Evolutionary conservation across 2,329 filamentous ascomycete species (phyloP), one percentile per base, ranked within the genome.

Genomic region (Zopfia rhizophila): DNA sequence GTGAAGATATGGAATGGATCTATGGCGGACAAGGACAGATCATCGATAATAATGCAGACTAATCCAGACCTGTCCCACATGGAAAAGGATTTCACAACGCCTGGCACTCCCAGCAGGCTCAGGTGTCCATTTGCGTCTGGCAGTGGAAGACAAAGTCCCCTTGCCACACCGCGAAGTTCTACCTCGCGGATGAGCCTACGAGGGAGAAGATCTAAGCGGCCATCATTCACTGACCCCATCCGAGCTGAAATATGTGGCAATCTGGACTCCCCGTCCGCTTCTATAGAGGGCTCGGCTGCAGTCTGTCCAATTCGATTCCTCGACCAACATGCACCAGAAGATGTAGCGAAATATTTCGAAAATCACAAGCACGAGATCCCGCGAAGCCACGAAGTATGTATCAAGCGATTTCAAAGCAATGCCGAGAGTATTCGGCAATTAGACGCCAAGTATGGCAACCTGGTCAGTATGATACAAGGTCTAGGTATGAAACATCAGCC

Each of bases 361-460:
- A 91, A 87, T 39, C 92, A 97, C 76, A 97, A 97, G 71, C 92
- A 97, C 72, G 89, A 96, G 70, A 83, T 97, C 41, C 93, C 93
- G 7, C 85, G 93, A 60, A 97, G 91, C 68, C 93, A 97, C 72
- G 91, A 95, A 68, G 84, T 97, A 31, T 97, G 93, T 70, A 86
- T 97, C 50, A 87, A 89, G 64, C 84, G 92, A 45, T 96, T 96
- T 68, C 90, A 96, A 73, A 88, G 85, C 70, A 93, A 92, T 63
- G 88, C 93, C 60, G 83, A 89, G 53, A 89, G 92, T 63, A 89
- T 96, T 65, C 85, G 86, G 56, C 90, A 95, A 72, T 79, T 97
- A 43, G 93, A 97, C 69, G 90, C 90, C 53, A 97, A 97, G 71
- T 97, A 97, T 68, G 91, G 91, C 55, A 93, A 88, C 68, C 78